Evolutionary conservation across 768 basidiomycete species (phyloP).

Genomic region (Boletales sp.): DNA sequence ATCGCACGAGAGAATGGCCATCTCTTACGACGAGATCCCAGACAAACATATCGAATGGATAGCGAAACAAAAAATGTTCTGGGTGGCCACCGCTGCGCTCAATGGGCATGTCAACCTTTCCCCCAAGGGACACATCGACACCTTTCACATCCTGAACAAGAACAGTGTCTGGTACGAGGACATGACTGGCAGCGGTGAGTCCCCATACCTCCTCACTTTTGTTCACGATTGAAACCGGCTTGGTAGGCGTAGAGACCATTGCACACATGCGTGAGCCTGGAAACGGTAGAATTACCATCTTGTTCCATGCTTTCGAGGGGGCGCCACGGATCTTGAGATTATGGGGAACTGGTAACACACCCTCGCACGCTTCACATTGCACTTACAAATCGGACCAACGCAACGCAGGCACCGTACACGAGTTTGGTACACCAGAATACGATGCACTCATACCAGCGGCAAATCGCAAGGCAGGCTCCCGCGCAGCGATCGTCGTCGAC

Average conservation of each 20-base stretch:
- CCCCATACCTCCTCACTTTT: neutral
- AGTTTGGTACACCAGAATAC: slow-evolving; percentile 63
- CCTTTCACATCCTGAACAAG: slow-evolving; percentile 55
- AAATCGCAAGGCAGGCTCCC: slow-evolving; percentile 51
- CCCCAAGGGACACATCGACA: slow-evolving; percentile 58
- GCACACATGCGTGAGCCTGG: slow-evolving; percentile 53
- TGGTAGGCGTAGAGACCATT: slow-evolving; percentile 52
- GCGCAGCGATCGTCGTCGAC: slow-evolving; percentile 58
- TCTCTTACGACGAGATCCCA: slow-evolving; percentile 56
- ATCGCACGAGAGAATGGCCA: slow-evolving; percentile 41
- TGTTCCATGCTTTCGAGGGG: slow-evolving; percentile 62
- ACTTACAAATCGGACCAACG: neutral
- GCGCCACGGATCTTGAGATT: slow-evolving; percentile 56
- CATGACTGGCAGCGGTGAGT: slow-evolving; percentile 62
- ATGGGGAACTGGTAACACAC: slow-evolving; percentile 48
- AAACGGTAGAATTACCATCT: slow-evolving; percentile 57
- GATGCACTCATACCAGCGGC: slow-evolving; percentile 45
- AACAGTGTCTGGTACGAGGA: slow-evolving; percentile 72
- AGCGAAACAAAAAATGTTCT: slow-evolving; percentile 61
- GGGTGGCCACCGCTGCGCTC: slow-evolving; percentile 67
- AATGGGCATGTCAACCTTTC: slow-evolving; percentile 67
- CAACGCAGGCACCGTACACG: slow-evolving; percentile 49
- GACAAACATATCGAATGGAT: slow-evolving; percentile 54
- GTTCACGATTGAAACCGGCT: neutral
- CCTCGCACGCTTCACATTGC: neutral